Evolutionary conservation across 2,329 filamentous ascomycete genomes (phyloP), one percentile per base, ranked within the genome.

Genomic region (Colletotrichum scovillei): DNA sequence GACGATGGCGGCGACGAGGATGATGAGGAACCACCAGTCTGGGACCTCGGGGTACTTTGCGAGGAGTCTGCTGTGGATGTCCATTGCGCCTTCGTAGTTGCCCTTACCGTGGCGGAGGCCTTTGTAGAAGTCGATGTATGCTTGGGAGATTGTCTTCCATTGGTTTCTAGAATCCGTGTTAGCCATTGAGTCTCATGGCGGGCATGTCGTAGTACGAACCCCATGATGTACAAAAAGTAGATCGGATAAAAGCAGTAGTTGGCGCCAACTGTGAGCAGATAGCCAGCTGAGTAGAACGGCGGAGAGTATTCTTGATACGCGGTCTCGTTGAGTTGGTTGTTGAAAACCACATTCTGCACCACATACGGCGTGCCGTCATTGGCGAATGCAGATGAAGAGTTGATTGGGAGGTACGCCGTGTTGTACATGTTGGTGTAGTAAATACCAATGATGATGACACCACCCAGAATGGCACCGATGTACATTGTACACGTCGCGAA

Each of bases 21-120:
- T 84, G 42, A 81, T 38, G 6, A 86, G 75, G 76, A 85, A 86
- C 86, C 85, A 88, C 86, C 86, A 88, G 69, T 87, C 86, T 0
- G 86, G 86, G 0, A 87, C 85, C 59, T 87, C 86, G 0, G 79
- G 78, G 72, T 87, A 88, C 2, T 78, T 79, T 5, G 79, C 75
- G 85, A 88, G 87, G 1, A 85, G 77, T 0, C 83, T 78, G 2
- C 78, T 84, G 52, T 87, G 84, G 0, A 85, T 76, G 72, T 88
- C 85, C 65, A 82, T 83, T 16, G 84, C 82, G 3, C 80, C 82
- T 5, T 82, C 83, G 68, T 85, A 86, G 72, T 85, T 85, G 7
- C 81, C 81, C 14, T 78, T 80, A 14, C 83, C 81, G 73, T 84
- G 75, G 16, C 82, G 79, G 35, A 86, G 72, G 3, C 83, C 83